Conservation (phyloP, 1,284 basidiomycete genomes). For the Tremellales sp. region DNA sequence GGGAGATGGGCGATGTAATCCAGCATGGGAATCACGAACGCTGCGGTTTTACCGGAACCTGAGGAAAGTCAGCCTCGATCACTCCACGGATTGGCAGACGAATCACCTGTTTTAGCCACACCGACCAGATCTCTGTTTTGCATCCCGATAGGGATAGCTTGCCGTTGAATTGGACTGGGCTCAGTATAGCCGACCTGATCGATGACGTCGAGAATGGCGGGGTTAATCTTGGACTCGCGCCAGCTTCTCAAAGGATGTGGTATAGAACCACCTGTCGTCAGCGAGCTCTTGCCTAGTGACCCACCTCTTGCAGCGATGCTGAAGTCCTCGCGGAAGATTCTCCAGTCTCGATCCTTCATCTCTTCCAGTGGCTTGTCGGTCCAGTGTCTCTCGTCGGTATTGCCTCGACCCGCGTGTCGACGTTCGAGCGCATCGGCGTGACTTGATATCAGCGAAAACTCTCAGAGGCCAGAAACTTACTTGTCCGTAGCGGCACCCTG, state of each 20-base stretch:
- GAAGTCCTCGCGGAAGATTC: slow-evolving; percentile 98
- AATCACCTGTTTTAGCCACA: slow-evolving; percentile 88
- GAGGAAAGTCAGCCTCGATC: slow-evolving; percentile 5
- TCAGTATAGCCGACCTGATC: slow-evolving; percentile 93
- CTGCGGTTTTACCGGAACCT: slow-evolving; percentile 99
- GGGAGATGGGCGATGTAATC: slow-evolving; percentile 86
- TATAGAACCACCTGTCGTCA: no score
- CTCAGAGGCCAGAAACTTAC: slow-evolving; percentile 5
- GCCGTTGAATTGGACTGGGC: slow-evolving; percentile 92
- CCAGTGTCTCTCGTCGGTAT: slow-evolving; percentile 93
- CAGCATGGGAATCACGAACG: slow-evolving; percentile 97
- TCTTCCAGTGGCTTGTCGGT: slow-evolving; percentile 87
- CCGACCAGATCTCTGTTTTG: slow-evolving; percentile 96
- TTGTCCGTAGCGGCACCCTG: slow-evolving; percentile 24
- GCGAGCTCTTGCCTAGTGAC: no score
- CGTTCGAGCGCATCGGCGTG: slow-evolving; percentile 76
- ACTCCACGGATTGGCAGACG: slow-evolving; percentile 1
- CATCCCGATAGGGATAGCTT: slow-evolving; percentile 95
- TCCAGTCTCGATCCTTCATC: slow-evolving; percentile 98
- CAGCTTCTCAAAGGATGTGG: slow-evolving; percentile 89
- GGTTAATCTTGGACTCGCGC: slow-evolving; percentile 81
- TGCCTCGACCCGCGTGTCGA: slow-evolving; percentile 71
- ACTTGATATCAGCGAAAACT: slow-evolving; percentile 40
- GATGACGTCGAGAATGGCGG: slow-evolving; percentile 73
- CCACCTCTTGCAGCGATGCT: slow-evolving; percentile 86